phyloP scores from a whole-genome alignment of 148 eudicot genomes.

The Rhododendron simsii region DNA sequence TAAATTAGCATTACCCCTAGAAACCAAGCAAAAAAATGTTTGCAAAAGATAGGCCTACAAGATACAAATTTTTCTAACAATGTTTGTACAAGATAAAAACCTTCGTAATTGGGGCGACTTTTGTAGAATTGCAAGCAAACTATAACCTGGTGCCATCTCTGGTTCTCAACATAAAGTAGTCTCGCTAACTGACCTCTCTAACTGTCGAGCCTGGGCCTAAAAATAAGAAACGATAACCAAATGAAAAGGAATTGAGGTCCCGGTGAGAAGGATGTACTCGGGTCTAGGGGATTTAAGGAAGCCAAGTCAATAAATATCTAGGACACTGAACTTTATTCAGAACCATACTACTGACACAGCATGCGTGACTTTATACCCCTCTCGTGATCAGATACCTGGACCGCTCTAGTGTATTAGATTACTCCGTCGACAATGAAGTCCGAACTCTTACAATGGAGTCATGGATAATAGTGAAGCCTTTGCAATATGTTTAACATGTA shows the following conservation, averaged over 20 bases:
- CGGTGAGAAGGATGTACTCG: background rate
- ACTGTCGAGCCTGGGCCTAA: background rate
- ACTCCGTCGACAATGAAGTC: background rate
- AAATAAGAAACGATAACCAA: background rate
- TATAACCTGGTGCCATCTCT: constrained; percentile 6
- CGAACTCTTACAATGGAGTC: background rate
- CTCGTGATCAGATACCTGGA: background rate
- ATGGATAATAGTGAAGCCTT: background rate
- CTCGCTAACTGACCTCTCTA: background rate
- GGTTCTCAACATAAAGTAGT: constrained; percentile 14
- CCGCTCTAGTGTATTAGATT: background rate
- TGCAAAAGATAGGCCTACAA: background rate
- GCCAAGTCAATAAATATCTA: background rate
- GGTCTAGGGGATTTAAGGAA: background rate
- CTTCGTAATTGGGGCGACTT: constrained; percentile 8
- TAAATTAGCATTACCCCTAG: background rate
- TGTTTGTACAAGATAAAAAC: background rate
- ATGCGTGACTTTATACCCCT: background rate
- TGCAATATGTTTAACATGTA: background rate
- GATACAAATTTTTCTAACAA: background rate
- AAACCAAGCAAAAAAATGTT: background rate
- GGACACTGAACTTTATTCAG: no score
- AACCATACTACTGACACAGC: background rate
- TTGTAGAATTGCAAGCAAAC: constrained; percentile 3
- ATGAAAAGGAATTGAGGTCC: background rate